Evolutionary conservation across 345 rosid species (phyloP), one percentile per base, ranked within the genome.

Genomic region (Diplotaxis tenuifolia): DNA sequence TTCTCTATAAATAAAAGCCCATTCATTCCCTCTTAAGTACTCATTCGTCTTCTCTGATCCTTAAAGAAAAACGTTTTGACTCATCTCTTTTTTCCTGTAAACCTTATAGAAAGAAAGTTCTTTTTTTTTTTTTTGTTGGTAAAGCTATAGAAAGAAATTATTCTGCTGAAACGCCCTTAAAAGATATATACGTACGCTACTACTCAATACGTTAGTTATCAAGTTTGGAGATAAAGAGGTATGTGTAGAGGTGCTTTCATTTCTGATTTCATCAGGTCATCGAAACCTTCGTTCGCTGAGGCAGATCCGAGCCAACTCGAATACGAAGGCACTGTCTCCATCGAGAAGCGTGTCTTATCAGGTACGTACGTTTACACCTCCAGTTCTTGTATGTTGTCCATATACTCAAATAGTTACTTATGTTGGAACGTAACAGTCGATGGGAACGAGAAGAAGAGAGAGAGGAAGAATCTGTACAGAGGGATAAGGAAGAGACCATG

Each of bases 401-500:
- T n/a, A n/a, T n/a, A n/a, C n/a, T n/a, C n/a, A n/a, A n/a, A n/a
- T n/a, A n/a, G n/a, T n/a, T n/a, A n/a, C n/a, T n/a, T n/a, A n/a
- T n/a, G n/a, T n/a, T n/a, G n/a, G n/a, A n/a, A n/a, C n/a, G n/a
- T n/a, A n/a, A n/a, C n/a, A n/a, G n/a, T n/a, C n/a, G 59, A 54
- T 56, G 81, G 6, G 21, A 78, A 25, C 19, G 86, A 79, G 82
- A 84, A 84, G 74, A 73, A 71, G 11, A 52, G 20, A 20, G 18
- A 70, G 6, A 85, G 89, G 80, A 92, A 89, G 90, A 89, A 88
- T 50, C 74, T 85, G 52, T 92, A 87, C 84, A 83, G 96, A 55
- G 97, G 97, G 4, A 92, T 92, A 77, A 86, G 98, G 84, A 91
- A 92, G 65, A 87, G 98, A 0, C 96, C 98, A 1, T 92, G 98